phyloP scores from a whole-genome alignment of 1,139 yeast species.

The Kazachstania sp. region DNA sequence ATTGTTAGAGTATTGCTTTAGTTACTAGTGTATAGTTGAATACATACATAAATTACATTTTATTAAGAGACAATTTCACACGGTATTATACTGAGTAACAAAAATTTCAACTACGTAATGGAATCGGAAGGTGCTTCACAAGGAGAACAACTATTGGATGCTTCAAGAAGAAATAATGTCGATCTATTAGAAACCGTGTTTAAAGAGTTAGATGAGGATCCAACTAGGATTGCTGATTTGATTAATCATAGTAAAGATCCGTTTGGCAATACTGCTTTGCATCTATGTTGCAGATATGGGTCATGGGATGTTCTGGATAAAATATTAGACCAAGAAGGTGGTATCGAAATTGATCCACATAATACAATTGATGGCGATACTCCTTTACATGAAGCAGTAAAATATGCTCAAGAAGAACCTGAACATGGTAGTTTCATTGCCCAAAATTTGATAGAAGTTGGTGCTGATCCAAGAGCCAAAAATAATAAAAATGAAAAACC shows the following conservation, averaged over 20 bases:
- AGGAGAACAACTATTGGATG: conserved; percentile 74
- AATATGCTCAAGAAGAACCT: conserved; percentile 66
- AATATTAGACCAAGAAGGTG: conserved; percentile 75
- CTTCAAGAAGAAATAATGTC: conserved; percentile 80
- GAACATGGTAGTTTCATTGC: conserved; percentile 77
- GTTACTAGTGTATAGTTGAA: too few species aligned
- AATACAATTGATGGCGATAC: conserved; percentile 72
- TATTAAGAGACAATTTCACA: too few species aligned
- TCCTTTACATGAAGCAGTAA: conserved; percentile 81
- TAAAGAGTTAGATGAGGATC: conserved; percentile 38
- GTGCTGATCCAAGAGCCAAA: conserved; percentile 64
- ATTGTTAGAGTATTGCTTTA: too few species aligned
- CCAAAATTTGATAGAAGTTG: conserved; percentile 83
- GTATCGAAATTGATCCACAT: conserved; percentile 73
- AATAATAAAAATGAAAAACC: conserved; percentile 66
- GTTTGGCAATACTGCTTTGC: conserved; percentile 72
- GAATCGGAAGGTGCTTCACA: conserved; percentile 58
- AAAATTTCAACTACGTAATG: not conserved
- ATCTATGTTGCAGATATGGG: conserved; percentile 73
- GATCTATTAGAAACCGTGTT: conserved; percentile 60
- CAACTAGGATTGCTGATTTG: conserved; percentile 44
- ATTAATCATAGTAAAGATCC: conserved; percentile 70
- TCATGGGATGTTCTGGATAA: conserved; percentile 80
- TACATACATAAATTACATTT: too few species aligned
- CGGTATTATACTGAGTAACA: too few species aligned